A percentile compares a stretch with the other conserved stretches of the same genome.
Evolutionary conservation across 1,284 basidiomycete genomes (phyloP).

Genomic region (Ceratobasidium sp.): DNA sequence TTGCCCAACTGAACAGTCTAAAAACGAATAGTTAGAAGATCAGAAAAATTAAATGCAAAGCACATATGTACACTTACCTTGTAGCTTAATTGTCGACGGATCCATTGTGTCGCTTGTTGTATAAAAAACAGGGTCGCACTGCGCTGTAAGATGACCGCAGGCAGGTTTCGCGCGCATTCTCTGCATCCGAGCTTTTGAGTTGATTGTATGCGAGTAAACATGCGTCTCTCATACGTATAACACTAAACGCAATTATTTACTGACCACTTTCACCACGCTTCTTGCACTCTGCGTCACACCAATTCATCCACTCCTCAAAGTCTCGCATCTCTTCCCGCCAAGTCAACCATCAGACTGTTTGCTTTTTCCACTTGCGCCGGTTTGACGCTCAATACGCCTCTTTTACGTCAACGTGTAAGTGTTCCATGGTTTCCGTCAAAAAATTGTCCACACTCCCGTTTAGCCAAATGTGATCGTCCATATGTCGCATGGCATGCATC

Average conservation of each 20-base stretch:
- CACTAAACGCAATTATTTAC: no score
- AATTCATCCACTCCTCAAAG: background rate
- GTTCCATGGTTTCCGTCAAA: slow-evolving; percentile 31
- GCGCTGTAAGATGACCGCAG: background rate
- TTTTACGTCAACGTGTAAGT: slow-evolving; percentile 19
- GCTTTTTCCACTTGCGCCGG: background rate
- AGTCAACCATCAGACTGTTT: slow-evolving; percentile 1
- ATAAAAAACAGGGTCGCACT: background rate
- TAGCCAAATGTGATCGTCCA: no score
- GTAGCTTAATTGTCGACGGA: background rate
- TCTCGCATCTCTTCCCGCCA: background rate
- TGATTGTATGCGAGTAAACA: background rate
- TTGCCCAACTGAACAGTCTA: background rate
- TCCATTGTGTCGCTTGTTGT: background rate
- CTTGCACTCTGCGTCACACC: no score
- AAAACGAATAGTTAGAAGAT: background rate
- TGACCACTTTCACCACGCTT: no score
- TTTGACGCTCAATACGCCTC: slow-evolving; percentile 14
- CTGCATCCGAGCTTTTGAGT: background rate
- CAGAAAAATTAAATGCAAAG: background rate
- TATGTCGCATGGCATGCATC: no score
- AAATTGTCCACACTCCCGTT: no score
- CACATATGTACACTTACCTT: background rate
- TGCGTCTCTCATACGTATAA: no score
- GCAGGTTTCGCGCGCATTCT: background rate